Evolutionary conservation across 345 rosid genomes (phyloP).

Genomic region (Pugionium cornutum): DNA sequence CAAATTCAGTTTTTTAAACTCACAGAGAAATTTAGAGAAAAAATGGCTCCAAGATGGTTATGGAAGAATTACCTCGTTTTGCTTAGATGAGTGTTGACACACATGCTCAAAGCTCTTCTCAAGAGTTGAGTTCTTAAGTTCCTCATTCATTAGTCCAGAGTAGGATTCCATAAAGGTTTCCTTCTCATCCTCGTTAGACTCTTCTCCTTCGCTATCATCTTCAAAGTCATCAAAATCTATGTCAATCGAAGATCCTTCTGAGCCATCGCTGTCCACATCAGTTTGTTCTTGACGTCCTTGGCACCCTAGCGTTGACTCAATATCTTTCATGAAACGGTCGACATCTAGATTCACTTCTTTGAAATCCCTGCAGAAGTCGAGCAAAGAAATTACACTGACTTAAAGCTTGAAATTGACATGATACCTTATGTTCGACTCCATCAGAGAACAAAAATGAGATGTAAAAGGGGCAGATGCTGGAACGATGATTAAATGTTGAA

Average conservation of each 20-base stretch:
- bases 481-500: background rate
- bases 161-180: slow-evolving; percentile 64
- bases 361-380: slow-evolving; percentile 47
- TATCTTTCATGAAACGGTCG: slow-evolving; percentile 66
- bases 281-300: slow-evolving; percentile 37
- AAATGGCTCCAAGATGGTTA: background rate
- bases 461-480: background rate
- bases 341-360: slow-evolving; percentile 70
- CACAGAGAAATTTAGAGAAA: background rate
- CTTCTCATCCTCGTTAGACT: slow-evolving; percentile 46
- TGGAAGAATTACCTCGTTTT: slow-evolving; percentile 49
- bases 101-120: slow-evolving; percentile 67
- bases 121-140: slow-evolving; percentile 68
- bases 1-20: background rate
- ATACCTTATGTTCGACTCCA: background rate
- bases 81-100: slow-evolving; percentile 46
- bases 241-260: slow-evolving; percentile 65
- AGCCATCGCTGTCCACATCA: slow-evolving; percentile 45
- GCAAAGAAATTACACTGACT: slow-evolving; percentile 1
- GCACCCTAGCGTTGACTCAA: slow-evolving; percentile 64
- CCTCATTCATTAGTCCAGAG: slow-evolving; percentile 61
- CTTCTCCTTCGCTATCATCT: slow-evolving; percentile 44
- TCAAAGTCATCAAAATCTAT: slow-evolving; percentile 61
- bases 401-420: background rate
- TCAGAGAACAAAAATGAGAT: background rate